Conservation (phyloP, 768 basidiomycete genomes). For the Cytidiella melzeri region DNA sequence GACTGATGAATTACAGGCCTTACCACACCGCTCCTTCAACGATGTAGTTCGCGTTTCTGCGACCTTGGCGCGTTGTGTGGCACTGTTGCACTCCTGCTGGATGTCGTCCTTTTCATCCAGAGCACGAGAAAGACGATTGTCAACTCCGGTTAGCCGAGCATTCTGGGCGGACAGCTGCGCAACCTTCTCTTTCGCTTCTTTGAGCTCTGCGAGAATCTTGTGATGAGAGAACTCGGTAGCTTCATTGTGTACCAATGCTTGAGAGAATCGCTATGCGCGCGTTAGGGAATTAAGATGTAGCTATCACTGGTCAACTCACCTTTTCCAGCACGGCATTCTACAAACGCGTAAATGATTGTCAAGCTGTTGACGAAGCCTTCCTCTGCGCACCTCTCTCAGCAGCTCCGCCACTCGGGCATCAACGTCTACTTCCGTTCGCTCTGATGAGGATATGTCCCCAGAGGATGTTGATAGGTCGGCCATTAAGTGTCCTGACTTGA, state of each 20-base stretch:
- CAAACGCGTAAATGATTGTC: not conserved
- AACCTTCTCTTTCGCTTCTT: constrained; percentile 63
- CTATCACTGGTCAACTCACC: constrained; percentile 12
- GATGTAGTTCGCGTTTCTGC: constrained; percentile 63
- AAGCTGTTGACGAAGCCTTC: not conserved
- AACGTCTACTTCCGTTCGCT: constrained; percentile 16
- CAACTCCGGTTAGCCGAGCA: constrained; percentile 65
- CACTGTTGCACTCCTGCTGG: constrained; percentile 74
- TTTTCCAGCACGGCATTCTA: constrained; percentile 26
- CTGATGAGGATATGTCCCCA: not conserved
- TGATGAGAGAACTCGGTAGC: constrained; percentile 76
- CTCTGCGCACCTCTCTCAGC: constrained; percentile 19
- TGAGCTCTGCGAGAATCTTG: constrained; percentile 63
- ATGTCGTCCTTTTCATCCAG: constrained; percentile 78
- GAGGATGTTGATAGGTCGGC: not conserved
- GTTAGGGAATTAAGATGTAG: constrained; percentile 10
- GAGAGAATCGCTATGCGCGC: constrained; percentile 56
- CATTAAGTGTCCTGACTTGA: constrained; percentile 1
- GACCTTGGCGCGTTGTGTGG: constrained; percentile 56
- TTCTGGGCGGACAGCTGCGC: constrained; percentile 63
- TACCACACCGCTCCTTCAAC: constrained; percentile 64
- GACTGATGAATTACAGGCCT: constrained; percentile 6
- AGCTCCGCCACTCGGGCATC: constrained; percentile 23
- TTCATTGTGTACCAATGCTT: constrained; percentile 77
- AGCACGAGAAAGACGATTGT: constrained; percentile 56